Percentiles rank a stretch among this genome's conserved stretches.
Evolutionary conservation across 2,329 filamentous ascomycete genomes (phyloP).

Genomic region (Aspergillus oerlinghausenensis): DNA sequence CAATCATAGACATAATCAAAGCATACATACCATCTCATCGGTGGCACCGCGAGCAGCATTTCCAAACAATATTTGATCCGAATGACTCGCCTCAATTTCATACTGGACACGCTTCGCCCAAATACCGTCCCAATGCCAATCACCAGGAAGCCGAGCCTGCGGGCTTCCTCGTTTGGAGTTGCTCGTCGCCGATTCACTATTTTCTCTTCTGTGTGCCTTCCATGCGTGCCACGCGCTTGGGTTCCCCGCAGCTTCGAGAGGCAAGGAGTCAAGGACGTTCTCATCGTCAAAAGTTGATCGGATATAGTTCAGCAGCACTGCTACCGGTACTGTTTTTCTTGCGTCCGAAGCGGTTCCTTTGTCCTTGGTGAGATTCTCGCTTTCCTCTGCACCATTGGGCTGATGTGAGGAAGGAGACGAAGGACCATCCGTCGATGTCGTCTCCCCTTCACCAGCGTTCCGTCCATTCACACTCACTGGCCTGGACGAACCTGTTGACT

Average conservation of each 20-base stretch:
- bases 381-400: conserved; percentile 2
- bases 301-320: conserved; percentile 74
- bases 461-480: conserved; percentile 42
- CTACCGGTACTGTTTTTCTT: conserved; percentile 50
- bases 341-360: conserved; percentile 11
- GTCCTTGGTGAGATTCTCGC: conserved; percentile 10
- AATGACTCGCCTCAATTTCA: conserved; percentile 69
- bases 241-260: conserved; percentile 79
- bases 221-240: conserved; percentile 92
- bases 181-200: conserved; percentile 9
- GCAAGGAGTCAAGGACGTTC: conserved; percentile 69
- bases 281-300: conserved; percentile 76
- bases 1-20: not conserved
- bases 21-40: conserved; percentile 63
- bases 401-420: conserved; percentile 5
- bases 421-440: not conserved
- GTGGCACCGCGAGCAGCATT: conserved; percentile 48
- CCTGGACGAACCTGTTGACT: conserved; percentile 34
- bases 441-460: conserved; percentile 1
- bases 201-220: conserved; percentile 61
- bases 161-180: conserved; percentile 43
- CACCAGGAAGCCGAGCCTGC: conserved; percentile 59
- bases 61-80: conserved; percentile 76
- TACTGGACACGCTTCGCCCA: conserved; percentile 87
- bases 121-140: conserved; percentile 98